Evolutionary conservation across 1,284 basidiomycete genomes (phyloP).

Genomic region (Boletus smithii): DNA sequence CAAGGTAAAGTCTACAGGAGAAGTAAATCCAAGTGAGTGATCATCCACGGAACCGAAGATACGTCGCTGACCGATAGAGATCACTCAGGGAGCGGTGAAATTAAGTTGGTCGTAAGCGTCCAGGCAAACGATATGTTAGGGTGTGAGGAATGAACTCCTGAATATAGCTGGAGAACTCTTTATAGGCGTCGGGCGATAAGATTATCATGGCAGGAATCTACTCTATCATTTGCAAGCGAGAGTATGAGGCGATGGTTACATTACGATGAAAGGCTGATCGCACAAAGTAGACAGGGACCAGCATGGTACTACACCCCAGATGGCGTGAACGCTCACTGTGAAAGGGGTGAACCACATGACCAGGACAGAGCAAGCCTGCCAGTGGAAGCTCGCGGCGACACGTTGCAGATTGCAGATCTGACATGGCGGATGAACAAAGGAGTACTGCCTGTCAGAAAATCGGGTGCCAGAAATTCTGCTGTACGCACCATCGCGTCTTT

Average conservation of each 20-base stretch:
- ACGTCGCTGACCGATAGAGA: conserved; percentile 9
- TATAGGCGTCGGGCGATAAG: conserved; percentile 14
- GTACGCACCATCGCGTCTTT: not conserved
- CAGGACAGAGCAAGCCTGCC: conserved; percentile 36
- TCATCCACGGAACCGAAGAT: not conserved
- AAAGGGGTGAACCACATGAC: conserved; percentile 28
- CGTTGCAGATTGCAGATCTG: conserved; percentile 21
- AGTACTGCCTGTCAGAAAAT: not conserved
- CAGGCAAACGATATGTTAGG: conserved; percentile 12
- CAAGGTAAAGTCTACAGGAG: conserved; percentile 1
- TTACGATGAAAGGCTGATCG: conserved; percentile 18
- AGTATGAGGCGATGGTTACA: conserved; percentile 8
- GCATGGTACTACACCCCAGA: not conserved
- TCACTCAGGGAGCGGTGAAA: conserved; percentile 3
- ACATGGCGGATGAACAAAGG: conserved; percentile 4
- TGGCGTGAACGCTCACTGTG: not conserved
- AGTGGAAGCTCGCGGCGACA: conserved; percentile 36
- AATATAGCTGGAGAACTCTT: conserved; percentile 4
- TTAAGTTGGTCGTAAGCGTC: conserved; percentile 7
- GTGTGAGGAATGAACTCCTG: not conserved
- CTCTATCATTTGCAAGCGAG: conserved; percentile 2
- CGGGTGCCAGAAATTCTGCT: not conserved
- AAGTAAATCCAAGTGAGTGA: conserved; percentile 1
- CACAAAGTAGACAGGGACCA: conserved; percentile 20
- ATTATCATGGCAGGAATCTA: not conserved